Evolutionary conservation across 495 filamentous ascomycete species (phyloP).

Genomic region (Podospora fimiseda): DNA sequence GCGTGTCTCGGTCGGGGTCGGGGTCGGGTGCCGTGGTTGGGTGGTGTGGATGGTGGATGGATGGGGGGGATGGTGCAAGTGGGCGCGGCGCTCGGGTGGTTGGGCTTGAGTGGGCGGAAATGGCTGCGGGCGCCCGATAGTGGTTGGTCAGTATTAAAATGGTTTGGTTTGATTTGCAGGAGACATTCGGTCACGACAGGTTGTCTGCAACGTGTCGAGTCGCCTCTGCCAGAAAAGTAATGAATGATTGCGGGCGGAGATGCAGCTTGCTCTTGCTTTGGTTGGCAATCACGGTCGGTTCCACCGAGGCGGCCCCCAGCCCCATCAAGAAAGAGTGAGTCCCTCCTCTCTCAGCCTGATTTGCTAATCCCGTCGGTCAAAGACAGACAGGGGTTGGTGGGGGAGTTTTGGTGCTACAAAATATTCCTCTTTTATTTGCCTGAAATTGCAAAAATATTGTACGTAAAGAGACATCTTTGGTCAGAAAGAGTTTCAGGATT

Average conservation of each 20-base stretch:
- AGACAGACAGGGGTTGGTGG: slow-evolving; percentile 6
- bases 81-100: too few species aligned
- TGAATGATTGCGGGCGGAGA: slow-evolving; percentile 2
- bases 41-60: too few species aligned
- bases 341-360: not conserved
- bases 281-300: slow-evolving; percentile 9
- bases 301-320: slow-evolving; percentile 15
- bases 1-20: too few species aligned
- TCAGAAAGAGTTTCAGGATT: not conserved
- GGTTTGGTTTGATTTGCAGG: not conserved
- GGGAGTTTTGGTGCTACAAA: not conserved
- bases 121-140: not conserved
- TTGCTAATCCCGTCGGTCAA: not conserved
- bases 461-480: not conserved
- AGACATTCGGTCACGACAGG: not conserved
- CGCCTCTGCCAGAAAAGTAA: not conserved
- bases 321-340: not conserved
- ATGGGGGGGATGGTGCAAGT: too few species aligned
- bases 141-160: not conserved
- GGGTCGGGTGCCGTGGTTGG: too few species aligned
- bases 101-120: too few species aligned
- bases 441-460: not conserved
- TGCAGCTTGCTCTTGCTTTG: slow-evolving; percentile 1
- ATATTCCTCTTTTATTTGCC: not conserved
- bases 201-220: not conserved